Percentiles rank a stretch among this genome's conserved stretches.
Conservation (phyloP, 1,284 basidiomycete genomes). For the Coniferiporia weirii region DNA sequence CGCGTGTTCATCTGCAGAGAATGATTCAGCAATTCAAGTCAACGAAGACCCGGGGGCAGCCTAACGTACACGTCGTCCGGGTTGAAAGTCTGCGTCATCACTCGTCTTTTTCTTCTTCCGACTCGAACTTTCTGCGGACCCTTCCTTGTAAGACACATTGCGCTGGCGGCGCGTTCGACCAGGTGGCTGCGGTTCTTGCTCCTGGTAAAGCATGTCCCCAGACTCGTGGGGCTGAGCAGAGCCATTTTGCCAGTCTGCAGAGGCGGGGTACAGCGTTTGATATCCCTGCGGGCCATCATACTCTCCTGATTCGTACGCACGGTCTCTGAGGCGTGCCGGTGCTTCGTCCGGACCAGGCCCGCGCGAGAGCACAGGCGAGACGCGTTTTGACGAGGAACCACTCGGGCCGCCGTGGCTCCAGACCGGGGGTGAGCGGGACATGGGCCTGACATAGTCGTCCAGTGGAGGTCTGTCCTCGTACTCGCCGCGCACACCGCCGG, state of each 20-base stretch:
- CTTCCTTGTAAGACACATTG: slow-evolving; percentile 1
- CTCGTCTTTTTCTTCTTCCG: slow-evolving; percentile 52
- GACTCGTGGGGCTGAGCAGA: not conserved
- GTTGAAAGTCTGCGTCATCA: slow-evolving; percentile 51
- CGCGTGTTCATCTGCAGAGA: slow-evolving; percentile 33
- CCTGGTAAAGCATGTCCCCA: slow-evolving; percentile 1
- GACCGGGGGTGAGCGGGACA: not conserved
- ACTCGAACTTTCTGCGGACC: slow-evolving; percentile 33
- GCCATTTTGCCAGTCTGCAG: slow-evolving; percentile 3
- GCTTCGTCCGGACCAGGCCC: slow-evolving; percentile 7
- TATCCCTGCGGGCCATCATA: slow-evolving; percentile 10
- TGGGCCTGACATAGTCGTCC: not conserved
- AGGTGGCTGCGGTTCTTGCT: not conserved
- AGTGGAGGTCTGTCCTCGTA: not conserved
- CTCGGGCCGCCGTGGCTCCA: slow-evolving; percentile 8
- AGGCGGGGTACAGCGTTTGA: not conserved
- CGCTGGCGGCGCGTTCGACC: slow-evolving; percentile 5
- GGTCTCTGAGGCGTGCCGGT: slow-evolving; percentile 8
- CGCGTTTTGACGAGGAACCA: slow-evolving; percentile 8
- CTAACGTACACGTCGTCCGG: slow-evolving; percentile 50
- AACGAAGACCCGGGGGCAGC: not conserved
- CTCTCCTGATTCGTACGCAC: slow-evolving; percentile 2
- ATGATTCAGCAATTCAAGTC: slow-evolving; percentile 7
- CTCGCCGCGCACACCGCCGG: not conserved
- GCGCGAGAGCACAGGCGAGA: slow-evolving; percentile 11